Conservation (phyloP, 352 stramenopile genomes). For the Pythium biforme region DNA sequence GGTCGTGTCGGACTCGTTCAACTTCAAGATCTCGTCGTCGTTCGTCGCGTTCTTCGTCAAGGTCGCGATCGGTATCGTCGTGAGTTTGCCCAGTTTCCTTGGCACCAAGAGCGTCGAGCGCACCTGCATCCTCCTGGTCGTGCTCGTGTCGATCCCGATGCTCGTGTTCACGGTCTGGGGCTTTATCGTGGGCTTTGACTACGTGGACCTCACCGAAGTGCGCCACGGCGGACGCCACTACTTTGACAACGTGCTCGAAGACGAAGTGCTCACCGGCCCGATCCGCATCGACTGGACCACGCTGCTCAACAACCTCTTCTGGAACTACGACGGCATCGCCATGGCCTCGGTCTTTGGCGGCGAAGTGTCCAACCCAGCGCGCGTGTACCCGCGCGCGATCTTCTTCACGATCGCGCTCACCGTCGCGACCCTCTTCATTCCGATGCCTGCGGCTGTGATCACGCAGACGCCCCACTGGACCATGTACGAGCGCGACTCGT, state of each 20-base stretch:
- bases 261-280: constrained; percentile 28
- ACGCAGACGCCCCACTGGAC: constrained; percentile 50
- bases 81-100: constrained; percentile 39
- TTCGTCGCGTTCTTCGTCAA: constrained; percentile 36
- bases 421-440: constrained; percentile 84
- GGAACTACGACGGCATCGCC: constrained; percentile 95
- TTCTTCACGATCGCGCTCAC: constrained; percentile 71
- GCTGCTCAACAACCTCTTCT: constrained; percentile 94
- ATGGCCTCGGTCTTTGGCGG: constrained; percentile 88
- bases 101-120: constrained; percentile 37
- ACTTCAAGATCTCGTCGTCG: constrained; percentile 28
- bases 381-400: constrained; percentile 86
- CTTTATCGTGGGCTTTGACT: constrained; percentile 25
- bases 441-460: constrained; percentile 80
- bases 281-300: constrained; percentile 72
- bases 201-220: constrained; percentile 44
- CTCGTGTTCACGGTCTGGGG: constrained; percentile 50
- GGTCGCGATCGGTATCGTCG: constrained; percentile 31
- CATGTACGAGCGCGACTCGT: constrained; percentile 85
- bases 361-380: constrained; percentile 85
- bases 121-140: constrained; percentile 29
- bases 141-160: constrained; percentile 40
- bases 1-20: constrained; percentile 29
- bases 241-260: constrained; percentile 21
- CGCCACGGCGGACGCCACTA: constrained; percentile 24